Evolutionary conservation across 352 stramenopile genomes (phyloP).

Genomic region (Pythium brachiatum): DNA sequence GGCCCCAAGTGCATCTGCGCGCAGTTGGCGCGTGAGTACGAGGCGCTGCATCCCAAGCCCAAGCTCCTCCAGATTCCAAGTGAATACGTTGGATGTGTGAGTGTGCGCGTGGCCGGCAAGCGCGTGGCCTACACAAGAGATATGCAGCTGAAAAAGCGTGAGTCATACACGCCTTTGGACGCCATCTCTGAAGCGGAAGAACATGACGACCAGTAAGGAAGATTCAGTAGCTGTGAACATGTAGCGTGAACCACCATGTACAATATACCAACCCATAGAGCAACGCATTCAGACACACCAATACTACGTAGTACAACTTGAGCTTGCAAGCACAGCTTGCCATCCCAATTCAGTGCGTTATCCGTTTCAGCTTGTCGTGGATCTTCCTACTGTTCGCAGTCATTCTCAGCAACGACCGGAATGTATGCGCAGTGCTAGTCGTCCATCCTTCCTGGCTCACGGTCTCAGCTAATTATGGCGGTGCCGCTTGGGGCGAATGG

Average conservation of each 20-base stretch:
- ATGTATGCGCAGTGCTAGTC: not conserved
- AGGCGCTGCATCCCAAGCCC: not conserved
- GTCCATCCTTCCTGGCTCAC: not conserved
- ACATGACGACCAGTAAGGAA: not conserved
- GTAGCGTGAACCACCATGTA: not conserved
- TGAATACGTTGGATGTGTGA: conserved; percentile 42
- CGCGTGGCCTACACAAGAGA: conserved; percentile 50
- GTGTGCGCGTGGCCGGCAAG: conserved; percentile 46
- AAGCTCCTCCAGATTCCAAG: conserved; percentile 39
- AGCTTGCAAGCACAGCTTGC: not conserved
- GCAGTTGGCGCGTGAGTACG: conserved; percentile 13
- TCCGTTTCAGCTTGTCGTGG: too few species aligned
- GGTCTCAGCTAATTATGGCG: too few species aligned
- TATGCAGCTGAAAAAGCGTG: conserved; percentile 42
- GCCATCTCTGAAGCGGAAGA: conserved; percentile 40
- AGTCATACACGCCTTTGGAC: conserved; percentile 44
- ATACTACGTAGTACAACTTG: too few species aligned
- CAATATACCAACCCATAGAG: not conserved
- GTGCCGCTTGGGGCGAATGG: not conserved
- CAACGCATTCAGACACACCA: not conserved
- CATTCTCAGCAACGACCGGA: not conserved
- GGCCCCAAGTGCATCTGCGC: conserved; percentile 55
- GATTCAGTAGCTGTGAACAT: not conserved
- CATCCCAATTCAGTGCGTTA: too few species aligned
- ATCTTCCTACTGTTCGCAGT: not conserved